phyloP scores from a whole-genome alignment of 129 eudicot genomes.

The Centella asiatica region DNA sequence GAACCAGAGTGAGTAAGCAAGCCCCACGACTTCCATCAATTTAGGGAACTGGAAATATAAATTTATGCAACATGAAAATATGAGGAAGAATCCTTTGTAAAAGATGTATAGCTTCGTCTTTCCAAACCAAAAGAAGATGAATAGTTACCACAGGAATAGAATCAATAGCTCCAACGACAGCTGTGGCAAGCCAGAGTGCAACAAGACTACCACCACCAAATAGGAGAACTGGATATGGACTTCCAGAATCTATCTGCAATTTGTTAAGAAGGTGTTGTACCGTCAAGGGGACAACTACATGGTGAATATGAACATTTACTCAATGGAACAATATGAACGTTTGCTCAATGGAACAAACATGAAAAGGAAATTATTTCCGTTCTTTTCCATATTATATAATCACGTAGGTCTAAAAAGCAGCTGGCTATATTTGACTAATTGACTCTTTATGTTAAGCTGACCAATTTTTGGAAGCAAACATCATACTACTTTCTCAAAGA shows the following conservation, averaged over 20 bases:
- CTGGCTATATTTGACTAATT: too few relatives aligned
- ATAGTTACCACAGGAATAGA: conserved; percentile 65
- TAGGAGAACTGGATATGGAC: conserved; percentile 40
- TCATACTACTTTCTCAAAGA: too few relatives aligned
- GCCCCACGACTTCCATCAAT: conserved; percentile 82
- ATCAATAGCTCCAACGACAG: conserved; percentile 71
- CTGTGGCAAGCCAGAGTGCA: conserved; percentile 54
- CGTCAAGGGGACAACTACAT: not conserved
- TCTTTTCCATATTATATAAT: too few relatives aligned
- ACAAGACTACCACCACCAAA: conserved; percentile 49
- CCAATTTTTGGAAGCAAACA: not conserved
- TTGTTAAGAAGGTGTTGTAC: not conserved
- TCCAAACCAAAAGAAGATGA: not conserved
- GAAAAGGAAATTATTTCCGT: too few relatives aligned
- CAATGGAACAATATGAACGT: too few relatives aligned
- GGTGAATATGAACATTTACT: too few relatives aligned
- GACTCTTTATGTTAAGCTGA: not conserved
- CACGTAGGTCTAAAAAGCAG: too few relatives aligned
- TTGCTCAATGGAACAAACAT: too few relatives aligned
- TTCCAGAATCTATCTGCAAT: conserved; percentile 54
- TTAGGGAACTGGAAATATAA: conserved; percentile 51
- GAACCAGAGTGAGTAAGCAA: conserved; percentile 81
- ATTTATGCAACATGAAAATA: not conserved
- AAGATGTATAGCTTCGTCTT: not conserved
- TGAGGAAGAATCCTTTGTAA: not conserved